Conservation (phyloP, 2,329 filamentous ascomycete genomes). For the Beauveria sp. region DNA sequence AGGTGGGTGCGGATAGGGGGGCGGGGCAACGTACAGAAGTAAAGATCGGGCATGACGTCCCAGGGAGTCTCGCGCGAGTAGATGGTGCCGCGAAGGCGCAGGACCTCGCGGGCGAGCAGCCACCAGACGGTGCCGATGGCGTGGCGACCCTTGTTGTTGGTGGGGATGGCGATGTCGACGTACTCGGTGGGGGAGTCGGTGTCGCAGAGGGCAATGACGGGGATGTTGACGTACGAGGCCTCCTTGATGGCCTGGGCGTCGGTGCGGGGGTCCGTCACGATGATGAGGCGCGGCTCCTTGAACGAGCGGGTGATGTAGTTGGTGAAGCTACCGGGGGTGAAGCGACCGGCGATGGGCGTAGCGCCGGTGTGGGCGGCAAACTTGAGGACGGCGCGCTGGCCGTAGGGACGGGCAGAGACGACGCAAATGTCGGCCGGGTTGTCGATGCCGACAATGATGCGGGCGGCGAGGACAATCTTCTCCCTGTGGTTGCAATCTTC, state of each 20-base stretch:
- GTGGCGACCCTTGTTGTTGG: slow-evolving; percentile 99
- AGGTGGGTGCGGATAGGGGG: neutral
- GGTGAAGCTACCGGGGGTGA: slow-evolving; percentile 99
- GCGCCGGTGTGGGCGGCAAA: slow-evolving; percentile 98
- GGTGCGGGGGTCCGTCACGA: slow-evolving; percentile 99
- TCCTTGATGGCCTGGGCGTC: slow-evolving; percentile 99
- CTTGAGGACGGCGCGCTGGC: slow-evolving; percentile 99
- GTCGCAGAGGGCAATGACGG: slow-evolving; percentile 97
- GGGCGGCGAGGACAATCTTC: slow-evolving; percentile 98
- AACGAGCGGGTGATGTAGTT: slow-evolving; percentile 99
- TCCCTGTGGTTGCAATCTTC: slow-evolving; percentile 55
- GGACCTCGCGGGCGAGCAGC: slow-evolving; percentile 99
- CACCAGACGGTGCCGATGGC: slow-evolving; percentile 98
- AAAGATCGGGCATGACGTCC: slow-evolving; percentile 99
- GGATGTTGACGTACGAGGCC: slow-evolving; percentile 99
- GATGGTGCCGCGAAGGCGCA: slow-evolving; percentile 95
- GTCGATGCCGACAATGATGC: slow-evolving; percentile 98
- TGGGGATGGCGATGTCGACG: slow-evolving; percentile 98
- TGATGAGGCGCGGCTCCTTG: slow-evolving; percentile 99
- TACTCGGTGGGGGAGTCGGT: slow-evolving; percentile 99
- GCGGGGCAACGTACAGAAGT: slow-evolving; percentile 68
- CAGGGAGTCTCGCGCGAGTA: slow-evolving; percentile 92
- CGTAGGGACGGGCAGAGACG: slow-evolving; percentile 98
- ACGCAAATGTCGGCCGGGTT: slow-evolving; percentile 99
- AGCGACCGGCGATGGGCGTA: slow-evolving; percentile 96